phyloP scores from a whole-genome alignment of 1,139 yeast genomes.

The Saccharomycopsis crataegensis region DNA sequence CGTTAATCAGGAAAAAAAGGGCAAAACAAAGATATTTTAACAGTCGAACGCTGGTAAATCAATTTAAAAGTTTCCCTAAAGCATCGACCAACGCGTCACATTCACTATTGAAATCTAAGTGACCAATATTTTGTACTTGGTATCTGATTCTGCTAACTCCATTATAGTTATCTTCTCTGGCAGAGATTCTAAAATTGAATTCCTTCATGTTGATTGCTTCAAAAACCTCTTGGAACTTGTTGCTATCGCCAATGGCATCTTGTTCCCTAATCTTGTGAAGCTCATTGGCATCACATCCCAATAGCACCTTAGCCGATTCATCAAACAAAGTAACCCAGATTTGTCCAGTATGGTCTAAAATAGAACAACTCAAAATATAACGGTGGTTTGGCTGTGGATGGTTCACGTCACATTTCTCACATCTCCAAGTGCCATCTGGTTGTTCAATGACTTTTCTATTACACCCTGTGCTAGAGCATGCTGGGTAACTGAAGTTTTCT shows the following conservation, averaged over 20 bases:
- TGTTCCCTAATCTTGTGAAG: slow-evolving; percentile 44
- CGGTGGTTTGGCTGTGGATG: slow-evolving; percentile 68
- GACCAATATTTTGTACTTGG: slow-evolving; percentile 49
- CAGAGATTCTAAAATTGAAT: slow-evolving; percentile 67
- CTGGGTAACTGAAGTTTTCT: slow-evolving; percentile 80
- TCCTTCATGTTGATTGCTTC: slow-evolving; percentile 58
- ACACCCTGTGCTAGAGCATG: slow-evolving; percentile 74
- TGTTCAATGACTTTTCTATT: slow-evolving; percentile 75
- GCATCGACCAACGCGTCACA: slow-evolving; percentile 45
- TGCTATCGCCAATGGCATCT: slow-evolving; percentile 33
- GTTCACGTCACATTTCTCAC: slow-evolving; percentile 80
- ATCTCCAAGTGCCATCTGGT: slow-evolving; percentile 77
- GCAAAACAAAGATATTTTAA: too few species aligned
- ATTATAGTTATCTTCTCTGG: slow-evolving; percentile 77
- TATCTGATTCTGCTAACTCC: slow-evolving; percentile 74
- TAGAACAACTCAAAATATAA: slow-evolving; percentile 64
- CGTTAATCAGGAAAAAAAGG: too few species aligned
- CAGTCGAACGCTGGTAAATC: too few species aligned
- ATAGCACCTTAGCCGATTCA: slow-evolving; percentile 63
- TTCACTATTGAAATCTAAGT: slow-evolving; percentile 56
- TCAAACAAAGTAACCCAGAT: slow-evolving; percentile 86
- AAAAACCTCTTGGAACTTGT: slow-evolving; percentile 41
- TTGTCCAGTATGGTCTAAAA: slow-evolving; percentile 76
- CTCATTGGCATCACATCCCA: slow-evolving; percentile 68
- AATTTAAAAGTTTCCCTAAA: slow-evolving; percentile 9